Conservation (phyloP, 257 asterid genomes). For the Paraleonurus japonicus region DNA sequence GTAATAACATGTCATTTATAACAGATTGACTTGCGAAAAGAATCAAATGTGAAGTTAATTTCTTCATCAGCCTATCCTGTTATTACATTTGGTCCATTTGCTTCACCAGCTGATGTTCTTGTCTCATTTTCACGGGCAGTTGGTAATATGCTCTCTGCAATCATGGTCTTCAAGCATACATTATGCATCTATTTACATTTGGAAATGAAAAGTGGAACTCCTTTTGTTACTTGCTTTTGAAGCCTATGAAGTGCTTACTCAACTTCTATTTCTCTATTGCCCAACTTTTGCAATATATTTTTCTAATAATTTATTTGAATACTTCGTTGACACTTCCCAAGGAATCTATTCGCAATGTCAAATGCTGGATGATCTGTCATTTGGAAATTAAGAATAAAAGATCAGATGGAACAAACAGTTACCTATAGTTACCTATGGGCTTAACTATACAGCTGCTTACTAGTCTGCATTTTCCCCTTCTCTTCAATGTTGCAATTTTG, state of each 20-base stretch:
- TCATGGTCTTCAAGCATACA: conserved; percentile 14
- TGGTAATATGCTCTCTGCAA: conserved; percentile 49
- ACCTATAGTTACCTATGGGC: not conserved
- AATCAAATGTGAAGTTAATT: conserved; percentile 56
- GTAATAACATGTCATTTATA: conserved; percentile 23
- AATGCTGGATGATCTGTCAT: not conserved
- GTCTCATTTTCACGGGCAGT: conserved; percentile 68
- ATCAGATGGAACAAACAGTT: not conserved
- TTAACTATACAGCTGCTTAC: not conserved
- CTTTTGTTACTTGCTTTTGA: not conserved
- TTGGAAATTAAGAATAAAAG: not conserved
- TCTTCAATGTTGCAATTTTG: not conserved
- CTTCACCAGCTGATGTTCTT: conserved; percentile 86
- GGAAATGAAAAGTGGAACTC: not conserved
- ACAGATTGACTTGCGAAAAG: conserved; percentile 86
- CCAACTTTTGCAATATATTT: not conserved
- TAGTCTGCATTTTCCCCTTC: not conserved
- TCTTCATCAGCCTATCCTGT: conserved; percentile 67
- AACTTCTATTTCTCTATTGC: not conserved
- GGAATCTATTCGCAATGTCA: not conserved
- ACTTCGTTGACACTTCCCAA: not conserved
- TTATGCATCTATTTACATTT: not conserved
- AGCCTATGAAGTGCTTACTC: not conserved
- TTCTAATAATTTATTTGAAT: not conserved
- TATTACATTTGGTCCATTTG: conserved; percentile 88